A percentile compares a stretch with the other conserved stretches of the same genome.
Evolutionary conservation across 805 yeast genomes (phyloP).

Genomic region (Metschnikowia orientalis): DNA sequence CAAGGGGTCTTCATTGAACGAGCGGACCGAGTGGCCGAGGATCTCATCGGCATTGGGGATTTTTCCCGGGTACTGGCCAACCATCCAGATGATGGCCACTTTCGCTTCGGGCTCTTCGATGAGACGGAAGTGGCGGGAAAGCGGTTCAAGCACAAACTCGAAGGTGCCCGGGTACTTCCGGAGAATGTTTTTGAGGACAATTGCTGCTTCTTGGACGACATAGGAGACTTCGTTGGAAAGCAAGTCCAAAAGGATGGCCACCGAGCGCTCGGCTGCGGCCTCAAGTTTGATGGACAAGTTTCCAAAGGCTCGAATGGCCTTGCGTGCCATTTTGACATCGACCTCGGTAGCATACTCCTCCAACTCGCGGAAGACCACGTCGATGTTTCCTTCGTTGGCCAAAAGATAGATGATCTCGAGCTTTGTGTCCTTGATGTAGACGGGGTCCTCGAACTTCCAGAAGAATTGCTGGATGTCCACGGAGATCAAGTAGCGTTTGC

Average conservation of each 20-base stretch:
- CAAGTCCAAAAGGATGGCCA: slow-evolving; percentile 55
- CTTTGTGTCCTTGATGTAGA: slow-evolving; percentile 85
- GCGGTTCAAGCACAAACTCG: slow-evolving; percentile 27
- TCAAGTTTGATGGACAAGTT: slow-evolving; percentile 77
- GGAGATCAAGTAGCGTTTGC: slow-evolving; percentile 54
- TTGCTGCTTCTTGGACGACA: slow-evolving; percentile 73
- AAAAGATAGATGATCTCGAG: slow-evolving; percentile 78
- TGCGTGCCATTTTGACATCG: slow-evolving; percentile 80
- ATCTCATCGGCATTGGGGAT: slow-evolving; percentile 43
- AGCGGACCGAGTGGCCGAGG: slow-evolving; percentile 34
- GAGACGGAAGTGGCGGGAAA: slow-evolving; percentile 33
- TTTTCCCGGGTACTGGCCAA: slow-evolving; percentile 62
- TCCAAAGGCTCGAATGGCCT: slow-evolving; percentile 86
- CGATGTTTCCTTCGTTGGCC: slow-evolving; percentile 61
- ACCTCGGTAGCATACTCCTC: slow-evolving; percentile 85
- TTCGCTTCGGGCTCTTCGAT: slow-evolving; percentile 76
- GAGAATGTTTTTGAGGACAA: slow-evolving; percentile 71
- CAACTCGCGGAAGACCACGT: slow-evolving; percentile 64
- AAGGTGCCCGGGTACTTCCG: slow-evolving; percentile 67
- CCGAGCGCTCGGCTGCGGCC: slow-evolving; percentile 58
- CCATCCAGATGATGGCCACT: slow-evolving; percentile 75
- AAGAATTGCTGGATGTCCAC: slow-evolving; percentile 78
- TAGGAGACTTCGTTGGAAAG: slow-evolving; percentile 63
- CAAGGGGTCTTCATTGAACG: slow-evolving; percentile 58
- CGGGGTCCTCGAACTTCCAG: slow-evolving; percentile 79